Base-by-base conservation (phyloP, 164 flowering plant species). In the Piper betle region DNA sequence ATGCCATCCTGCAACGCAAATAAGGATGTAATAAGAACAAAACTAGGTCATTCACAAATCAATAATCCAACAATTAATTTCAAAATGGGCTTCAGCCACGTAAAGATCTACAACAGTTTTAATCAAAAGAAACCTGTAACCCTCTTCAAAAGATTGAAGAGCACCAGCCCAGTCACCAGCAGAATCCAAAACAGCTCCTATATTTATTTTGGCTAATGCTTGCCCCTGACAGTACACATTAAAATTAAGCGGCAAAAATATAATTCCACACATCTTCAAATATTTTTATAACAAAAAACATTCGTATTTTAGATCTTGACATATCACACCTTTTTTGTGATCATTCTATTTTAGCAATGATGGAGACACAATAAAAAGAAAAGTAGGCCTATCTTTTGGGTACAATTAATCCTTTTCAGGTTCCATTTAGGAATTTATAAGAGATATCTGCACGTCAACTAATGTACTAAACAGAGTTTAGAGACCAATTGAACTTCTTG, bases 111-210 rank as follows among this genome's bases (percentile, higher is more conserved):
- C 9, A 46, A 46, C 15, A 10, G 50, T 46, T 46, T 42, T 9
- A 46, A 41, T 4, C 41, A 55, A 3, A 37, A 19, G 33, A 59
- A 46, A 74, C 99, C 85, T 87, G 78, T 91, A 80, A 19, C 91
- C 94, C 71, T 86, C 96, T 70, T 83, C 74, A 79, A 78, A 91
- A 69, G 93, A 84, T 56, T 79, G 66, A n/a, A 86, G 68, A 66
- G 97, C 97, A 61, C 80, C 88, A 62, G 38, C 48, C 83, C 87
- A 82, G 62, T 87, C 73, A 67, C 93, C 96, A 70, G 61, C 69
- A 55, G 80, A 74, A 73, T 94, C 99, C 78, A 91, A 70, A 60
- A 77, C 80, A 71, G 73, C 76, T 62, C 99, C 99, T 18, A 91
- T 84, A 59, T 85, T 84, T 65, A 84, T 81, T 71, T 85, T 94